Evolutionary conservation across 2,329 filamentous ascomycete species (phyloP), one percentile per base, ranked within the genome.

Genomic region (Cercospora sp.): DNA sequence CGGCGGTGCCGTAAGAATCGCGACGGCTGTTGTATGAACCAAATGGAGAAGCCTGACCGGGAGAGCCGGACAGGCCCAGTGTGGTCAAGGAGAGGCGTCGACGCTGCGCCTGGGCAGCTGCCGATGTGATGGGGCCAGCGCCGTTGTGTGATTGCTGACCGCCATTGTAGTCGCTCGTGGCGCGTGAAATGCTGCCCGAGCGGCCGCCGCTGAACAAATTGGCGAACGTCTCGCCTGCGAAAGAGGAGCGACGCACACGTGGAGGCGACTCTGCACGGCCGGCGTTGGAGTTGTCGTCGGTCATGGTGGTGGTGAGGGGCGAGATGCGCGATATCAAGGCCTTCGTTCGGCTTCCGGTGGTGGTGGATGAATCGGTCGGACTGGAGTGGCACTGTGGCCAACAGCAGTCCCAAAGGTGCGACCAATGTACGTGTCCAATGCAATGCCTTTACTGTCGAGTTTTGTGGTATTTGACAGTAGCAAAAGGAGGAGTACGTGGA

Each of bases 11-110:
- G 69, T 83, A 76, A 69, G 82, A 81, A 69, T 80, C 77, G 61
- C 81, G 78, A 62, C 82, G 79, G 66, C 79, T 80, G 70, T 80
- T 80, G 65, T 81, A 77, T n/a, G 80, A 80, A 61, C 77, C 79
- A 65, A 78, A 79, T 43, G 82, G 82, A 3, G 81, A 82, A 32
- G 77, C 77, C 66, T 81, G 78, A 74, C 77, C 80, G 30, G 81
- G 80, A 5, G 82, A 82, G 71, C 77, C 80, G 62, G 80, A 80
- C 12, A 85, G 79, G 59, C 83, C 83, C 67, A 85, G 78, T 1
- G 83, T 85, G 64, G 82, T 84, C 68, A 85, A 75, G 6, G 83
- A 85, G 34, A 85, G 80, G 61, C 83, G 82, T 66, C 83, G 79
- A 63, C 81, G 81, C 71, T 83, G 82, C 63, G 83, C 83, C 71